Base-by-base conservation (phyloP, 1,284 basidiomycete species). In the Coniferiporia weirii region DNA sequence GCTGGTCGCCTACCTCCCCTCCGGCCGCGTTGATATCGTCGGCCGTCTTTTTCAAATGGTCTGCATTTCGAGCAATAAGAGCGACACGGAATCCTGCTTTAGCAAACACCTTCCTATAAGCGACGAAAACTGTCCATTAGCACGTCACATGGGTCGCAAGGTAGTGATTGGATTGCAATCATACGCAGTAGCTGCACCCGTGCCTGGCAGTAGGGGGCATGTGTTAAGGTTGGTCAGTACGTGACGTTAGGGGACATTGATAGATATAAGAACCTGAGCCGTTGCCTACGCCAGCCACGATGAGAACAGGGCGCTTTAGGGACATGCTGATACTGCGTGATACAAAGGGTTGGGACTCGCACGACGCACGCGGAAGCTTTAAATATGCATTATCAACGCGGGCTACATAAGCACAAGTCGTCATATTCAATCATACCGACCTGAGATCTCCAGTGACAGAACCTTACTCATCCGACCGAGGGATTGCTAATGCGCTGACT, bases 11-110 rank as follows among this genome's bases (percentile, higher is more conserved):
- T 53, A 66, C 68, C 52, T 66, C 65, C 43, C 68, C 68, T n/a
- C 67, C 67, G 3, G 62, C 57, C 10, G 63, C 54, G 27, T 61
- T 63, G 50, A 70, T 65, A 7, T 63, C 63, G n/a, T 64, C 57
- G 2, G 66, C 65, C 4, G 63, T 60, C 17, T 57, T 57, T 50
- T 65, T 55, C 4, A 70, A 56, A 43, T 63, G 53, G 13, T 68
- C 66, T n/a, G 62, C 56, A 54, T 66, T 68, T 22, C 69, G 63
- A 2, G 69, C 68, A 52, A 71, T 66, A 35, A 70, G 64, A 7
- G 69, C 70, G 7, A 71, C 68, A n/a, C 66, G 63, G 52, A 67
- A 70, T 9, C 67, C 67, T n/a, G 64, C 44, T 57, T 67, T 50
- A 5, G 57, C 47, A 32, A 61, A 63, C 49, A 62, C 52, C 32